A percentile compares a stretch with the other conserved stretches of the same genome.
phyloP scores from a whole-genome alignment of 2,329 filamentous ascomycete species.

The Botrytis fragariae region DNA sequence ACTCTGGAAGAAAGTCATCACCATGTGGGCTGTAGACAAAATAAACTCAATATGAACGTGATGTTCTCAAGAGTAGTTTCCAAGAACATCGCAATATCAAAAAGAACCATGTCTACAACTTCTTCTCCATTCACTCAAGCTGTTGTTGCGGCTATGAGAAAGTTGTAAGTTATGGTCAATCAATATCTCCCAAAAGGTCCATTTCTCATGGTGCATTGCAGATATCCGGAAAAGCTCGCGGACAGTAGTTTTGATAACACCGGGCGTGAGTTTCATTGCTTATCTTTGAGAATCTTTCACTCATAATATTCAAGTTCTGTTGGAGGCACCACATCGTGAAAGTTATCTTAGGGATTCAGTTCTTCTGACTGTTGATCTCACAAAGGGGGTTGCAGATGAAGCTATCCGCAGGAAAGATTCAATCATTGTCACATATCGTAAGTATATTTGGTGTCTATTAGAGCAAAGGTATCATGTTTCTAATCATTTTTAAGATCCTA shows the following conservation, averaged over 20 bases:
- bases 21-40: constrained; percentile 6
- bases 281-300: background rate
- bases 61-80: constrained; percentile 28
- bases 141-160: constrained; percentile 76
- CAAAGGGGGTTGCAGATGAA: constrained; percentile 83
- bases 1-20: constrained; percentile 2
- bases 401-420: constrained; percentile 74
- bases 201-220: constrained; percentile 39
- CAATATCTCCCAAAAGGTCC: background rate
- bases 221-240: constrained; percentile 85
- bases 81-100: constrained; percentile 21
- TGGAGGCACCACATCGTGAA: constrained; percentile 64
- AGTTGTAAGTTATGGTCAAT: constrained; percentile 57
- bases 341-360: constrained; percentile 62
- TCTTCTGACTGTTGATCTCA: constrained; percentile 87
- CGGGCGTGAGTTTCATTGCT: constrained; percentile 52
- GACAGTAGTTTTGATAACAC: constrained; percentile 96
- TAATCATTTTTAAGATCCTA: constrained; percentile 64
- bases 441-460: constrained; percentile 32
- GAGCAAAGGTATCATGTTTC: background rate
- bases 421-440: constrained; percentile 87
- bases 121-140: constrained; percentile 53
- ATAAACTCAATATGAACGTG: constrained; percentile 16
- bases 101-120: constrained; percentile 30
- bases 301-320: constrained; percentile 51